These are phyloP conservation scores for Chlamydomonas reinhardtii DNA, from an alignment of 163 green algal genomes.

Conservation along the genomic window DNA sequence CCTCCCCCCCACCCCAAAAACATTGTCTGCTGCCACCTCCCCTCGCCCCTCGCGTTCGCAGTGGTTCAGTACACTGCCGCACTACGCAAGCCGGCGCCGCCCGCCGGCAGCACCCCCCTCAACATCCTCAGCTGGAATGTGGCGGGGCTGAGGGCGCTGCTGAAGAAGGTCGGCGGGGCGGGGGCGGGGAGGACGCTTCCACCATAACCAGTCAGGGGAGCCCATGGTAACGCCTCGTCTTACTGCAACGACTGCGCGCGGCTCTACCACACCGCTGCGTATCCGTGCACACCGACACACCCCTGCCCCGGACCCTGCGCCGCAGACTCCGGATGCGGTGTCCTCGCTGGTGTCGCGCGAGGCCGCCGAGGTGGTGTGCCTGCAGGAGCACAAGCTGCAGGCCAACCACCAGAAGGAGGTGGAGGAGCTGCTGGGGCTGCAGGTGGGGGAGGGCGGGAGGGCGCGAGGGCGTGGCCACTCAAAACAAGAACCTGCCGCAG, in stretches of 20 bases:
- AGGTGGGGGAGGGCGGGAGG: background rate
- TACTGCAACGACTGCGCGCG: too few species aligned
- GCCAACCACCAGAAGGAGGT: slow-evolving; percentile 59
- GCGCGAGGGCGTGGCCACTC: too few species aligned
- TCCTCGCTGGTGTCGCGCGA: slow-evolving; percentile 72
- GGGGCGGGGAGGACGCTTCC: too few species aligned
- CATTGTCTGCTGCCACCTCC: too few species aligned
- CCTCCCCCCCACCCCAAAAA: background rate
- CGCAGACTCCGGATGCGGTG: slow-evolving; percentile 68
- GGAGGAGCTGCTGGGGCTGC: slow-evolving; percentile 16
- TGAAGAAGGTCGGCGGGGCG: slow-evolving; percentile 70
- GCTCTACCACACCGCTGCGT: too few species aligned
- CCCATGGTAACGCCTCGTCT: too few species aligned
- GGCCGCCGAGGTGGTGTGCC: slow-evolving; percentile 76
- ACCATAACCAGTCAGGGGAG: too few species aligned
- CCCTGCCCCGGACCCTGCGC: too few species aligned
- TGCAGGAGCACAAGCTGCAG: slow-evolving; percentile 90
- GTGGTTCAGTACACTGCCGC: slow-evolving; percentile 7
- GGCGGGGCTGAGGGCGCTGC: slow-evolving; percentile 75
- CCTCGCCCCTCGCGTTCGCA: background rate
- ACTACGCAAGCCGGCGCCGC: slow-evolving; percentile 38
- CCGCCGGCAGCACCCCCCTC: slow-evolving; percentile 30
- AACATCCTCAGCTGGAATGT: slow-evolving; percentile 88
- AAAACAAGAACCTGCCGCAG: background rate
- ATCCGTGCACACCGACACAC: too few species aligned